Base-by-base conservation (phyloP, 78 protist species). In the Dictyostelium intermedium region DNA sequence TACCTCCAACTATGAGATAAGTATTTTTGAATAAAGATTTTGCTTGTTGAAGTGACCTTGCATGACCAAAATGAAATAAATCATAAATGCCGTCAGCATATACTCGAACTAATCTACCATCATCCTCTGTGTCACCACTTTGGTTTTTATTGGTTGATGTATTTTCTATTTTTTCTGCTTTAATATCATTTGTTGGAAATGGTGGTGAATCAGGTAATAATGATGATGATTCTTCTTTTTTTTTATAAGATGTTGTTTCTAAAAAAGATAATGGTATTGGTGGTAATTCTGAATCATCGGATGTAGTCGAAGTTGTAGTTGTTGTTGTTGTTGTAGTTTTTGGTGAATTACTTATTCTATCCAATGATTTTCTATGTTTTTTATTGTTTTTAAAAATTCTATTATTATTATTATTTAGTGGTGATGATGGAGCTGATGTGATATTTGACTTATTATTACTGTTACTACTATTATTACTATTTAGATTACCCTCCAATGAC, bases 61-160 rank as follows among this genome's bases (percentile, higher is more conserved):
- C 96, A 82, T 96, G 98, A 9, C 97, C 98, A 45, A 89, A 53
- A 81, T 96, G 98, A 43, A 96, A 96, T 6, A 84, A 69, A 39
- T 96, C 98, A 37, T 83, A 96, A 4, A 96, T 91, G 63, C 98
- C 98, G 50, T 96, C 98, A 8, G 95, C 96, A 73, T 96, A 96
- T 5, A 96, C 93, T 5, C 96, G 32, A 32, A 89, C 69, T 11
- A 47, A 20, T 37, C 45, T 78, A 20, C 20, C 45, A 34, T 35
- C 35, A 34, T 78, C 60, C 18, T 78, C 60, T 41, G 23, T 39
- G 5, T 35, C 23, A 6, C 8, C 10, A 34, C 6, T 13, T 78
- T 27, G 43, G 20, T 78, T 41, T 20, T 23, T 78, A n/a, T 20
- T 78, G 11, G 83, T 41, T 25, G 50, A 13, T 69, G 25, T 74